Conservation (phyloP, 306 rosid genomes). For the Dryas drummondii region DNA sequence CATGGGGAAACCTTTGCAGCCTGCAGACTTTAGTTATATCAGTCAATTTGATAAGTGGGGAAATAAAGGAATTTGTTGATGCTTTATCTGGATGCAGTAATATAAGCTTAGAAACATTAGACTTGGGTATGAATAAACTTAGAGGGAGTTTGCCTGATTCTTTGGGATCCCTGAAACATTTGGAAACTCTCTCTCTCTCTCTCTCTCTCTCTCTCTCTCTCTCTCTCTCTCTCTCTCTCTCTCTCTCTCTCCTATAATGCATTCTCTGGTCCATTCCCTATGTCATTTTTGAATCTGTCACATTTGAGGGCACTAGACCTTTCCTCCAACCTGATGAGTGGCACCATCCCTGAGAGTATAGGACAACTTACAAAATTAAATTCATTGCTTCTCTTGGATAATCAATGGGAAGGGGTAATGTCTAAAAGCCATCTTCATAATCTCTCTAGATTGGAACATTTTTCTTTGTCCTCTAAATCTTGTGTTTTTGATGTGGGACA, state of each 20-base stretch:
- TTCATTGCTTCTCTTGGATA: too few species aligned
- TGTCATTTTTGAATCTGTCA: too few species aligned
- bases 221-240: too few species aligned
- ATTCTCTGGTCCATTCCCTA: neutral
- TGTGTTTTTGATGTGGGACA: neutral
- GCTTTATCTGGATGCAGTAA: neutral
- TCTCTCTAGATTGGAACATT: too few species aligned
- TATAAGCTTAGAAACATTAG: neutral
- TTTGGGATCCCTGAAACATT: neutral
- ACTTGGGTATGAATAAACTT: neutral
- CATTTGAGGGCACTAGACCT: too few species aligned
- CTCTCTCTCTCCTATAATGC: neutral
- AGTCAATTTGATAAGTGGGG: neutral
- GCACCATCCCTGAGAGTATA: too few species aligned
- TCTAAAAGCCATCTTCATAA: too few species aligned
- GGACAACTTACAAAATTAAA: too few species aligned
- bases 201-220: too few species aligned
- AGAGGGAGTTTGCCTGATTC: neutral
- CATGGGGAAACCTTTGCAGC: constrained; percentile 1
- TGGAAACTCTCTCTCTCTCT: neutral
- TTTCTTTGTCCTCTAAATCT: neutral
- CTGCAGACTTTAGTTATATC: neutral
- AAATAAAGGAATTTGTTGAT: neutral
- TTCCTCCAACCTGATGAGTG: too few species aligned
- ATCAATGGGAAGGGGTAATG: too few species aligned